phyloP scores from a whole-genome alignment of 2,329 filamentous ascomycete genomes.

The Cryphonectria naterciae region DNA sequence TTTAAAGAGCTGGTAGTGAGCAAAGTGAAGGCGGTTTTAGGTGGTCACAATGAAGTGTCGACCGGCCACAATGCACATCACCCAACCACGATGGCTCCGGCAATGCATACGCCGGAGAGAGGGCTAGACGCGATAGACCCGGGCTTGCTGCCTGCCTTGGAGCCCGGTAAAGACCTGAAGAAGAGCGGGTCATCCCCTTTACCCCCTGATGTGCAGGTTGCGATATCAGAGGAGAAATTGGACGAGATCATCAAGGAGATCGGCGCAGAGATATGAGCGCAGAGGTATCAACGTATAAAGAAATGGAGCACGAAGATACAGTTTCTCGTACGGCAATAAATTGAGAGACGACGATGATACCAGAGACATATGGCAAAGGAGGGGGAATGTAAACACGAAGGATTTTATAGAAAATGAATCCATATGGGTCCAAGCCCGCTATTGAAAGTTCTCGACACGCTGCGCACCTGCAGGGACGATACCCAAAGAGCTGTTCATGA shows the following conservation, averaged over 20 bases:
- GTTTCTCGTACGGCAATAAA: not conserved
- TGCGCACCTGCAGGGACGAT: not conserved
- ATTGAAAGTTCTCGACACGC: not conserved
- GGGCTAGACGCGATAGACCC: conserved; percentile 28
- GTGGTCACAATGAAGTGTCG: conserved; percentile 7
- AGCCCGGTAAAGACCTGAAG: conserved; percentile 3
- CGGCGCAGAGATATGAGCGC: not conserved
- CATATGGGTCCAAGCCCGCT: not conserved
- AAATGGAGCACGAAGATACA: not conserved
- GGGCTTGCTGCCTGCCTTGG: conserved; percentile 20
- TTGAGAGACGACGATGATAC: not conserved
- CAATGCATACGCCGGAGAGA: conserved; percentile 14
- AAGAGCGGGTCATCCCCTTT: conserved; percentile 17
- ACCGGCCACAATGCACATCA: conserved; percentile 2
- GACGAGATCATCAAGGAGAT: conserved; percentile 24
- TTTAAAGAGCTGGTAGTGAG: conserved; percentile 54
- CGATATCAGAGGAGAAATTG: conserved; percentile 26
- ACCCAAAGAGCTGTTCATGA: no score
- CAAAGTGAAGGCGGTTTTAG: conserved; percentile 33
- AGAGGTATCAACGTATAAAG: not conserved
- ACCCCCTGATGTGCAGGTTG: conserved; percentile 24
- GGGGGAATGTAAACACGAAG: not conserved
- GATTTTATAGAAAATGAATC: not conserved
- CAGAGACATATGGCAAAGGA: not conserved
- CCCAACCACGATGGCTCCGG: conserved; percentile 6